A percentile compares a stretch with the other conserved stretches of the same genome.
phyloP scores from a whole-genome alignment of 2,329 filamentous ascomycete species.

The Clarireedia monteithiana region DNA sequence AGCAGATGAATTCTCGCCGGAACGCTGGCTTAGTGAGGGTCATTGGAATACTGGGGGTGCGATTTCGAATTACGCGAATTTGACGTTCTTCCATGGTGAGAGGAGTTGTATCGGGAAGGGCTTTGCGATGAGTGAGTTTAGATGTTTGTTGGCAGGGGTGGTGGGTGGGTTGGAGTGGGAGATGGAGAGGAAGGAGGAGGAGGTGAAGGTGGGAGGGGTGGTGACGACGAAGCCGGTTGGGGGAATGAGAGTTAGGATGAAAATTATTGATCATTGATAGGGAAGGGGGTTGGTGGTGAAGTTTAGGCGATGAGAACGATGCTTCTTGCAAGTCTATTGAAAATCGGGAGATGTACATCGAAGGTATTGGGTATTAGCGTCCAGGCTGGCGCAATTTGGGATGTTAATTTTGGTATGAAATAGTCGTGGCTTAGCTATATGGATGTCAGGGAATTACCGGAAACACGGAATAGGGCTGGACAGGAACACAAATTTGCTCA shows the following conservation, averaged over 20 bases:
- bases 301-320: too few species aligned
- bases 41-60: slow-evolving; percentile 52
- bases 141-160: slow-evolving; percentile 1
- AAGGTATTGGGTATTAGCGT: too few species aligned
- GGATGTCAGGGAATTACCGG: too few species aligned
- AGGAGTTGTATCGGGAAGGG: slow-evolving; percentile 74
- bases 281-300: too few species aligned
- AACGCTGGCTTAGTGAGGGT: slow-evolving; percentile 40
- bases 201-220: slow-evolving; percentile 48
- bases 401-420: too few species aligned
- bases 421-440: too few species aligned
- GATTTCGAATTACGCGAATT: slow-evolving; percentile 64
- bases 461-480: too few species aligned
- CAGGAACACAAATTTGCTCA: too few species aligned
- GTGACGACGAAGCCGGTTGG: slow-evolving; percentile 29
- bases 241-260: slow-evolving; percentile 8
- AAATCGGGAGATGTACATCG: too few species aligned
- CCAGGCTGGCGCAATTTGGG: too few species aligned
- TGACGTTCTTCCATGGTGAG: slow-evolving; percentile 82
- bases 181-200: slow-evolving; percentile 30
- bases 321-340: too few species aligned
- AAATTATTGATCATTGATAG: too few species aligned
- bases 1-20: slow-evolving; percentile 52
- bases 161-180: slow-evolving; percentile 3
- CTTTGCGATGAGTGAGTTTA: slow-evolving; percentile 74